These are phyloP conservation scores for Chalaropsis ovoidea DNA, from an alignment of 2,329 filamentous ascomycete genomes.

Conservation along the genomic window DNA sequence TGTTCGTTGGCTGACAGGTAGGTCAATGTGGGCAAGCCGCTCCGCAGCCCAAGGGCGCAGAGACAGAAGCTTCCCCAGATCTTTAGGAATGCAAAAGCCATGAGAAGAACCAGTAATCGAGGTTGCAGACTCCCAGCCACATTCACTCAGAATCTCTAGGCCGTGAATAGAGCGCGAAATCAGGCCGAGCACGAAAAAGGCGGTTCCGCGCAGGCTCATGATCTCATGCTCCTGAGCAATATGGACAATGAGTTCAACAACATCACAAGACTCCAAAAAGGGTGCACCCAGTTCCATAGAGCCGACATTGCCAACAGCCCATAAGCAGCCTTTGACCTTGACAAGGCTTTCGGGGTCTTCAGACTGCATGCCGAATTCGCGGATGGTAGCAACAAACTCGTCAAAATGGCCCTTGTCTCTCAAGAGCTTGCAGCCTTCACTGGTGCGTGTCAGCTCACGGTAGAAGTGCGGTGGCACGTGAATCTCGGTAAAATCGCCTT, in stretches of 20 bases:
- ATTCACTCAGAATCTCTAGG: conserved; percentile 77
- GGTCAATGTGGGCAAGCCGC: conserved; percentile 38
- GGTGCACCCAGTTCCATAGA: conserved; percentile 96
- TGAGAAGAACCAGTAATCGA: conserved; percentile 72
- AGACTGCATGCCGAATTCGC: conserved; percentile 73
- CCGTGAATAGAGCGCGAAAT: conserved; percentile 89
- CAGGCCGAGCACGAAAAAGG: conserved; percentile 88
- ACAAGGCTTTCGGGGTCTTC: conserved; percentile 77
- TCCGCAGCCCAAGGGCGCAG: conserved; percentile 48
- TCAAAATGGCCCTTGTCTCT: conserved; percentile 92
- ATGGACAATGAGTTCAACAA: conserved; percentile 74
- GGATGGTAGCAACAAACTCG: conserved; percentile 81
- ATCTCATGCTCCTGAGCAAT: conserved; percentile 84
- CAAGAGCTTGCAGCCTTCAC: conserved; percentile 81
- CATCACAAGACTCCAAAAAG: conserved; percentile 81
- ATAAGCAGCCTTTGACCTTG: conserved; percentile 93
- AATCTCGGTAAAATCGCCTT: conserved; percentile 49
- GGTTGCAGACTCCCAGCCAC: conserved; percentile 87
- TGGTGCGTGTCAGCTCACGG: conserved; percentile 81
- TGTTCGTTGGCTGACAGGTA: conserved; percentile 46
- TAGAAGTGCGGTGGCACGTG: conserved; percentile 96
- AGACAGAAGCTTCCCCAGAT: conserved; percentile 69
- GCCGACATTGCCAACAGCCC: conserved; percentile 95
- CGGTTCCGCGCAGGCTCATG: conserved; percentile 86
- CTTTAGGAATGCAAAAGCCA: conserved; percentile 74